These are phyloP conservation scores for Ogataea thermomethanolica DNA, from an alignment of 805 yeast genomes.

Conservation along the genomic window DNA sequence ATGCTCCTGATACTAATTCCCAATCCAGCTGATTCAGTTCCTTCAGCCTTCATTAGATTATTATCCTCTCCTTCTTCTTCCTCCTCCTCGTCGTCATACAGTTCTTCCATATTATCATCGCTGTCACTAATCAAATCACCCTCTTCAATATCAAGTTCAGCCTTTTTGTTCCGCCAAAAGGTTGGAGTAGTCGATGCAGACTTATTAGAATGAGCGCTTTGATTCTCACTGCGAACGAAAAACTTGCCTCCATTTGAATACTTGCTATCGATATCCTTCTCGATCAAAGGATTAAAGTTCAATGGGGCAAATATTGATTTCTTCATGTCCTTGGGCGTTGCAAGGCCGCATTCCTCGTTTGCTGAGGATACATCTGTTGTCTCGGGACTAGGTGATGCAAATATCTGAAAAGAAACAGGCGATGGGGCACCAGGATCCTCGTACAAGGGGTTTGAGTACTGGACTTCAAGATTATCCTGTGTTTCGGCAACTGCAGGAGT, in stretches of 20 bases:
- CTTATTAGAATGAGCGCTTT: conserved; percentile 6
- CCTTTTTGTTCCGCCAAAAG: conserved; percentile 18
- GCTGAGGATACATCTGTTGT: conserved; percentile 10
- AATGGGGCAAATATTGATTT: conserved; percentile 80
- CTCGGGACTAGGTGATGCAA: conserved; percentile 34
- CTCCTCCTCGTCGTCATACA: conserved; percentile 17
- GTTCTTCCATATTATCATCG: conserved; percentile 24
- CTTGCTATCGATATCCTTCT: conserved; percentile 74
- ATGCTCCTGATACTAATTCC: conserved; percentile 4
- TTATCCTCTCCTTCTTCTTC: conserved; percentile 3
- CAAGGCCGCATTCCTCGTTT: conserved; percentile 6
- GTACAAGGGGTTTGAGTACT: conserved; percentile 49
- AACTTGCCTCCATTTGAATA: conserved; percentile 90
- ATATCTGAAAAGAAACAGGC: conserved; percentile 54
- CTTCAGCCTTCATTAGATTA: too few relatives aligned
- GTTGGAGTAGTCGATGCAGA: conserved; percentile 24
- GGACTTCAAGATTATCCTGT: conserved; percentile 1
- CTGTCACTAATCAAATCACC: conserved; percentile 30
- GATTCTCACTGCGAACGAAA: conserved; percentile 43
- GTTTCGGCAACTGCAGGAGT: conserved; percentile 7
- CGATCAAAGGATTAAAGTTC: conserved; percentile 75
- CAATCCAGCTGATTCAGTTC: conserved; percentile 15
- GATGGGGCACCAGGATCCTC: conserved; percentile 84
- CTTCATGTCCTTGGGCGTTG: conserved; percentile 37
- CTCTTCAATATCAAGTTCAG: conserved; percentile 8